Evolutionary conservation across 1,284 basidiomycete genomes (phyloP), one percentile per base, ranked within the genome.

Genomic region (Papiliotrema fonsecae): DNA sequence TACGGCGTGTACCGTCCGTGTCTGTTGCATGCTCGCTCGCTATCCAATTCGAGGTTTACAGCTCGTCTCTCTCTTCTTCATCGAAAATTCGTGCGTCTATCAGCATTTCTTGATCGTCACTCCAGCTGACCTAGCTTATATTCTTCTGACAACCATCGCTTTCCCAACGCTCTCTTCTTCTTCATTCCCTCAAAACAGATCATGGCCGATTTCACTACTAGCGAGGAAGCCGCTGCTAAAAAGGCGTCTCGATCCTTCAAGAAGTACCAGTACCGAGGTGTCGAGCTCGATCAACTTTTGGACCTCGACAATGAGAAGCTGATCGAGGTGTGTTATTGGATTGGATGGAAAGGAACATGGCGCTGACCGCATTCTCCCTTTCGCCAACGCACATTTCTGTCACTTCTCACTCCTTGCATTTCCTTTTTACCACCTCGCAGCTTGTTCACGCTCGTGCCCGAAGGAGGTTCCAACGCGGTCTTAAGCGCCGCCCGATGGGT

Each of bases 201-300:
- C 24, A 45, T 41, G 87, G 85, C 88, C 65, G 78, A 78, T 49
- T 78, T 88, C 68, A 93, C 90, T 75, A 88, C 92, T 76, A 87
- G 88, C 69, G 75, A 82, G 75, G 77, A 88, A 73, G 90, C 90
- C 66, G 90, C 90, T 61, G 90, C 91, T 76, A 82, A 93, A 79
- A 94, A 94, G 86, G 91, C 92, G 80, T 90, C 86, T 83, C 82
- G 94, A 74, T 92, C 90, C 57, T 98, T 98, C 87, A 88, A 89
- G 74, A 97, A 94, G 72, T 98, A 97, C 82, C 88, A 88, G 42
- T 98, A 94, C 86, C 88, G 94, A 72, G 94, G 96, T 69, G 79
- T 97, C 66, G 92, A 96, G 80, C 87, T 97, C 62, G 89, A 97
- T 74, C 87, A 94, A 78, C 89, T 98, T 73, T 81, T 98, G 69